Evolutionary conservation across 2,329 filamentous ascomycete genomes (phyloP), one percentile per base, ranked within the genome.

Genomic region (Fusarium sororula): DNA sequence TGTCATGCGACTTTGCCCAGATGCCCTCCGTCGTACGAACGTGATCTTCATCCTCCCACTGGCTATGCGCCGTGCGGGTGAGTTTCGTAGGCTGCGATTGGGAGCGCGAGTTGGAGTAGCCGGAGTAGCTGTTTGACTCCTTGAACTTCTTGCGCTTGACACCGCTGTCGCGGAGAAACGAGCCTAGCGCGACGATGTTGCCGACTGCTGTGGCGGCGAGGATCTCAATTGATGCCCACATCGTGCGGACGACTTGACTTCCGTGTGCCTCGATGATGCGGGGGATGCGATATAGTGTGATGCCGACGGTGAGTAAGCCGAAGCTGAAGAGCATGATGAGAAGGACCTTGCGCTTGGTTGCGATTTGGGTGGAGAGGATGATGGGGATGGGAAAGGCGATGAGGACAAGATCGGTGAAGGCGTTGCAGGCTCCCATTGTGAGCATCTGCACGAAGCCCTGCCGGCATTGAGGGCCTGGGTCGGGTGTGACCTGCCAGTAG

Each of bases 331-430:
- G 88, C 9, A 92, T 81, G 13, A 92, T 89, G 18, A 98, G 90
- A 56, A 93, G 92, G 15, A 94, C 75, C 82, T 97, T 97, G 74
- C 93, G 91, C 81, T 92, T 93, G 14, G 90, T 78, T 0, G 88
- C 85, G 88, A 98, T 95, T 18, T 90, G 88, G 22, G 93, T 95
- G 54, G 89, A 88, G n/a, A 97, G 81, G 66, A 98, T 94, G 77
- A 98, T 93, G 0, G 95, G 93, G 28, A 98, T 92, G 0, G 95
- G 95, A 72, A 97, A 97, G 47, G 92, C 87, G 70, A 98, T 90
- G 6, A 98, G 89, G 1, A 97, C 86, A 3, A 97, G 83, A 78
- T 98, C 95, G 11, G 95, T 97, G 35, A 96, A 84, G 63, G 97
- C 91, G 78, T 97, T 95, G 80, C 92, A 92, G 3, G 89, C 87